A percentile compares a stretch with the other conserved stretches of the same genome.
phyloP scores from a whole-genome alignment of 371 early-diverging fungal genomes.

The Mortierella sp. region DNA sequence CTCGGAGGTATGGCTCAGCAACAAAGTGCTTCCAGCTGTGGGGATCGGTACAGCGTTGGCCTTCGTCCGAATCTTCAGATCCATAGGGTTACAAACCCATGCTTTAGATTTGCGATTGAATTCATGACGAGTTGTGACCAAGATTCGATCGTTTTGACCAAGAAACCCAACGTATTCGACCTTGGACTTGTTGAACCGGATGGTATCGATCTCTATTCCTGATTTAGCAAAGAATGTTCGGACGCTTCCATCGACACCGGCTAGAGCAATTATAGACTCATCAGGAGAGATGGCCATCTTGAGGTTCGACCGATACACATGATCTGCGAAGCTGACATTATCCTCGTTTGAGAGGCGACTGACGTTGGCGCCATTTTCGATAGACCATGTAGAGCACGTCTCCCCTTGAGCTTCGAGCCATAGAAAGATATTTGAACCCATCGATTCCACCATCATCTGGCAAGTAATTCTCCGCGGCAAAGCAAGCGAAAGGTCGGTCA shows the following conservation, averaged over 20 bases:
- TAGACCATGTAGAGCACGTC: neutral
- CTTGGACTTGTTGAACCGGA: constrained; percentile 23
- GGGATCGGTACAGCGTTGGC: constrained; percentile 34
- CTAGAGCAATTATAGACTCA: constrained; percentile 40
- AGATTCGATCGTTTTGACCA: constrained; percentile 20
- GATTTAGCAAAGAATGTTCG: constrained; percentile 39
- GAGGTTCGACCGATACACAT: neutral
- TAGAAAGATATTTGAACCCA: neutral
- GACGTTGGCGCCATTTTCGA: neutral
- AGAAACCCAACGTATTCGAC: constrained; percentile 44
- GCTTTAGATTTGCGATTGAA: constrained; percentile 19
- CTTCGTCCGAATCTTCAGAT: constrained; percentile 19
- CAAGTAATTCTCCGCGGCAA: neutral
- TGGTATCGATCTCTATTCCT: constrained; percentile 27
- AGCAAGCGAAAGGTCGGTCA: neutral
- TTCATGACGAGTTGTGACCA: constrained; percentile 28
- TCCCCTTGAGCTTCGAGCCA: neutral
- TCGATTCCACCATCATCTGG: neutral
- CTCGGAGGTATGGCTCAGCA: neutral
- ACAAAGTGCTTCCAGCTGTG: constrained; percentile 17
- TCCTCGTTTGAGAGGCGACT: neutral
- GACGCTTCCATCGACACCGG: constrained; percentile 35
- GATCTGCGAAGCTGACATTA: too few relatives aligned
- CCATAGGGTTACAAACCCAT: constrained; percentile 31
- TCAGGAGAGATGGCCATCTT: constrained; percentile 10